A percentile compares a stretch with the other conserved stretches of the same genome.
Conservation (phyloP, 805 yeast species). For the Saccharomycopsis selenospora region DNA sequence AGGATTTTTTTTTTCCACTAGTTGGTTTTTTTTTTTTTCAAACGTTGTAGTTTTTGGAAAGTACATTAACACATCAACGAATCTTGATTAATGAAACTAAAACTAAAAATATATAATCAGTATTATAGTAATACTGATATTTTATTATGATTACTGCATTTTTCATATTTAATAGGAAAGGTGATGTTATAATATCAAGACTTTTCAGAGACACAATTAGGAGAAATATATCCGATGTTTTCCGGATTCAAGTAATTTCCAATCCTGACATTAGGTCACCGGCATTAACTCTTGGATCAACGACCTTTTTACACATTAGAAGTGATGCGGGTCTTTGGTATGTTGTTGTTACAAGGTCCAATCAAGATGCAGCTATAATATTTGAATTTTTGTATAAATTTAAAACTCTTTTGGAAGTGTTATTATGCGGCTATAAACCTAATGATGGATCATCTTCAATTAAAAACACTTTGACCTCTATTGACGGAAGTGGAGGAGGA, state of each 20-base stretch:
- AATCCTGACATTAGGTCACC: slow-evolving; percentile 54
- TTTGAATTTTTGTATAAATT: slow-evolving; percentile 72
- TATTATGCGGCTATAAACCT: slow-evolving; percentile 24
- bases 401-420: slow-evolving; percentile 42
- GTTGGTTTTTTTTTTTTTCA: too few species aligned
- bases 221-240: slow-evolving; percentile 75
- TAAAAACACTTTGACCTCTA: slow-evolving; percentile 1
- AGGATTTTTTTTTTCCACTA: too few species aligned
- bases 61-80: too few species aligned
- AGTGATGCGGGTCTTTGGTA: slow-evolving; percentile 60
- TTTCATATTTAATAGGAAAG: slow-evolving; percentile 70
- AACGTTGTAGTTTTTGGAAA: too few species aligned
- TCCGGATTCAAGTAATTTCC: slow-evolving; percentile 84
- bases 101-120: too few species aligned
- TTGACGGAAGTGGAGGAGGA: slow-evolving; percentile 1
- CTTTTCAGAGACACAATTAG: slow-evolving; percentile 69
- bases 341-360: slow-evolving; percentile 84
- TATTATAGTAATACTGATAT: too few species aligned
- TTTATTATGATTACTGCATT: slow-evolving; percentile 71
- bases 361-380: slow-evolving; percentile 73
- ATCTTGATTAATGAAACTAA: too few species aligned
- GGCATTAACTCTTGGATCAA: slow-evolving; percentile 80
- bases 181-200: slow-evolving; percentile 76
- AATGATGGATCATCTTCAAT: neutral
- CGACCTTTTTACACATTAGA: slow-evolving; percentile 77